Evolutionary conservation across 805 yeast species (phyloP).

Genomic region (Saitoella complicata): DNA sequence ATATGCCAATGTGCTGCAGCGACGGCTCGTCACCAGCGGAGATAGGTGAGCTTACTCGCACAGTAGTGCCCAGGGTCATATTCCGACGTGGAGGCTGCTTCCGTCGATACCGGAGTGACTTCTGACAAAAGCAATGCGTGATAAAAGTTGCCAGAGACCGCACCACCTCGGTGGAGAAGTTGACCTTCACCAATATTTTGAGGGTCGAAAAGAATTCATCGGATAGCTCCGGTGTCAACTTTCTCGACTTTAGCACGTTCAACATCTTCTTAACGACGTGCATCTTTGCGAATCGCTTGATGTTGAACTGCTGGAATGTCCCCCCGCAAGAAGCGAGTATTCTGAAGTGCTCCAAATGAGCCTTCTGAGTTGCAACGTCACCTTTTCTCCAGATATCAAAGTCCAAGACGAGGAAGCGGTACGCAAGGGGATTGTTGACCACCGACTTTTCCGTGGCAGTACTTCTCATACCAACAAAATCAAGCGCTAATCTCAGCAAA

Average conservation of each 20-base stretch:
- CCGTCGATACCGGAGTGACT: background rate
- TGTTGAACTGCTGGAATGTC: conserved; percentile 34
- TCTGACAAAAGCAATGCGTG: conserved; percentile 28
- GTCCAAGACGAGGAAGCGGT: conserved; percentile 43
- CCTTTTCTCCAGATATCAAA: conserved; percentile 39
- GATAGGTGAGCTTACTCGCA: background rate
- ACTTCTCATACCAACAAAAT: conserved; percentile 40
- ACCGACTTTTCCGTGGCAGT: conserved; percentile 38
- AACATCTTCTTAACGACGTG: conserved; percentile 29
- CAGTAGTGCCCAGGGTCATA: background rate
- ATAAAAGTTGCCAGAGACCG: conserved; percentile 36
- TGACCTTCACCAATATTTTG: conserved; percentile 27
- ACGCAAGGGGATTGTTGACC: conserved; percentile 39
- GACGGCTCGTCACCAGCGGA: background rate
- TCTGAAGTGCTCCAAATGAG: conserved; percentile 41
- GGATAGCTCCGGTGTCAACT: conserved; percentile 24
- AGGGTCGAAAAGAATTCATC: conserved; percentile 28
- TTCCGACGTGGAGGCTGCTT: background rate
- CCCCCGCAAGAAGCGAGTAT: conserved; percentile 33
- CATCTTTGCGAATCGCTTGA: conserved; percentile 36
- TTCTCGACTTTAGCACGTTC: conserved; percentile 32
- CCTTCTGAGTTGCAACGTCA: conserved; percentile 31
- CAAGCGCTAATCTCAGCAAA: conserved; percentile 33
- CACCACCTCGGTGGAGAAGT: conserved; percentile 39
- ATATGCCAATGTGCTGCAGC: conserved; percentile 12